Base-by-base conservation (phyloP, 2,329 filamentous ascomycete species). In the Diaporthe amygdali region DNA sequence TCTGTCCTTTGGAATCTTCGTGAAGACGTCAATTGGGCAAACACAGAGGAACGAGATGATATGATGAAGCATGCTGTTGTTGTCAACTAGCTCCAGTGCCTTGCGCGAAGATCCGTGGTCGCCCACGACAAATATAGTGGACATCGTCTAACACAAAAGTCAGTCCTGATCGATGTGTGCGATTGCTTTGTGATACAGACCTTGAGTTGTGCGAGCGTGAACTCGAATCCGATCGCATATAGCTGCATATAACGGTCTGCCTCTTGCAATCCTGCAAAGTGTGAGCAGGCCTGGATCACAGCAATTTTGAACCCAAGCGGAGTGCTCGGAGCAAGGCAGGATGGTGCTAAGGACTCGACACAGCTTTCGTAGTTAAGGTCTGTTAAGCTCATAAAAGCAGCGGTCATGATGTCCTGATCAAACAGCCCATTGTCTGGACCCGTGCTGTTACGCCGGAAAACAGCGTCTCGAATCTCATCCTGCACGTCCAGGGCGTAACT, bases 401-500 rank as follows among this genome's bases (percentile, higher is more conserved):
- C 89, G 20, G 90, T 92, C 81, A 92, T 90, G 76, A 92, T 84
- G 71, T 91, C 87, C 77, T 89, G 88, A 70, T 92, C 90, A 74
- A 92, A 89, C 37, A 84, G 79, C 30, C 82, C 78, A n/a, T 82
- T 80, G 32, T 91, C 87, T 47, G 82, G 77, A 14, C 82, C 82
- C 1, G 84, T 79, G 3, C 84, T 79, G 55, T 86, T 82, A 41
- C 86, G 86, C 69, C 88, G 86, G 75, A 93, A 92, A 5, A 92
- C 87, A 56, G 90, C 89, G 76, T 92, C 90, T 56, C 87, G 85
- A 56, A 93, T 86, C 78, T 93, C 91, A 75, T 92, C 90, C 76
- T 93, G 91, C 10, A 93, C 88, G 78, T 93, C 91, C 79, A 92
- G 84, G 47, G 90, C 90, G 78, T 91, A 93, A 78, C 90, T 92